Base-by-base conservation (phyloP, 192 early-diverging fungal species). In the Dissophora ornata region DNA sequence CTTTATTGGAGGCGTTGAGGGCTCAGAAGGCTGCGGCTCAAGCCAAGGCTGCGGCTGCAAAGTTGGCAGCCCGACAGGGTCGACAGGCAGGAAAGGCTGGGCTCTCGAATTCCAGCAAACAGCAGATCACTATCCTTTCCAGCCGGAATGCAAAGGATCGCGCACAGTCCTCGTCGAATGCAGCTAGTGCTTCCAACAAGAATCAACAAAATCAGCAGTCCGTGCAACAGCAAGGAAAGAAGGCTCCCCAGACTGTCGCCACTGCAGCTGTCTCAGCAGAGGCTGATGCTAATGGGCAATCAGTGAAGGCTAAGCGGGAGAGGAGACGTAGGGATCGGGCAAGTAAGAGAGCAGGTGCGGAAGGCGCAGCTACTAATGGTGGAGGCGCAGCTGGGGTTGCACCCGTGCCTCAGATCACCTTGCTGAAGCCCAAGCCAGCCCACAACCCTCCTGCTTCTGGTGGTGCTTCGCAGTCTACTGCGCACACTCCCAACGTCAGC, bases 1-100 rank as follows among this genome's bases (percentile, higher is more conserved):
- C 92, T 19, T 65, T 94, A 15, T 64, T 94, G 42, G 92, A 94
- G 49, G 84, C 88, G 55, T 63, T 94, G 9, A 86, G 92, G 29
- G 87, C 90, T 19, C 84, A 90, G 51, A 93, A 92, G 81, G 89
- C 87, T 26, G 84, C 83, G n/a, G 64, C 79, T 13, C 80, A 82
- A 45, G 85, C 86, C 9, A 87, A 84, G 46, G 62, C 81, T 15
- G 57, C 71, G 34, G 79, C 80, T 8, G 47, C 67, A 15, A 82
- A 79, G 42, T 21, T 51, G 13, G 64, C 73, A 6, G 59, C 73
- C 13, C 38, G 73, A 11, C 73, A 77, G 21, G 73, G 58, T 8
- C 50, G 73, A 57, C 73, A 62, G 29, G 71, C 62, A 30, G 73
- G 73, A 48, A 77, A 67, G 26, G 44, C 73, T 25, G 64, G 71